These are phyloP conservation scores for Psidium guajava DNA, from an alignment of 345 rosid genomes.

Conservation along the genomic window DNA sequence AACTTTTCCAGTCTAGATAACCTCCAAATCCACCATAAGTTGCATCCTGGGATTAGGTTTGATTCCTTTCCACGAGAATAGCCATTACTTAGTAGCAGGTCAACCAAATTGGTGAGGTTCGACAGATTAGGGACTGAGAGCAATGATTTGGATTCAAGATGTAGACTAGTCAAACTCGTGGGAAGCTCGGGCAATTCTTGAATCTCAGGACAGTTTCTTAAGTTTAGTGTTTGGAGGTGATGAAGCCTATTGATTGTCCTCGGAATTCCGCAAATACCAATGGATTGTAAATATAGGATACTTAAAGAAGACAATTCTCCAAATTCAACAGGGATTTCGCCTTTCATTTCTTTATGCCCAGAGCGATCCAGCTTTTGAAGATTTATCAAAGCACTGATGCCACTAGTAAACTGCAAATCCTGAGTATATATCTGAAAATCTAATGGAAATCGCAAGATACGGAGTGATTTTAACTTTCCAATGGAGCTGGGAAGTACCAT, in stretches of 20 bases:
- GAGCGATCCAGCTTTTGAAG: background rate
- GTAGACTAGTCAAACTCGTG: background rate
- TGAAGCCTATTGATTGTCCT: background rate
- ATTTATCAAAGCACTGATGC: background rate
- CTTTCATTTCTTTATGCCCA: background rate
- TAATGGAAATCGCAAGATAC: background rate
- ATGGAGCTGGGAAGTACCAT: background rate
- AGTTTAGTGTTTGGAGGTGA: rapidly evolving
- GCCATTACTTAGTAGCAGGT: too few species aligned
- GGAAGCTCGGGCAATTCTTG: background rate
- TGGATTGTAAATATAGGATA: background rate
- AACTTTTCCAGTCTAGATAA: too few species aligned
- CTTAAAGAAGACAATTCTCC: background rate
- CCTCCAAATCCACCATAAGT: background rate
- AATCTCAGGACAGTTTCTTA: background rate
- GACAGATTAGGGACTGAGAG: too few species aligned
- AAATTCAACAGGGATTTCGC: background rate
- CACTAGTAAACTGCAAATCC: background rate
- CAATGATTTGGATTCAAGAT: too few species aligned
- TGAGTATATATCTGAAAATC: too few species aligned
- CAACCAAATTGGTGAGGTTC: too few species aligned
- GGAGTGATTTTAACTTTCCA: background rate
- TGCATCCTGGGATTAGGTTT: background rate
- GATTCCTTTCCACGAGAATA: rapidly evolving
- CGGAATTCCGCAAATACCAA: background rate